Conservation (phyloP, 2,329 filamentous ascomycete species). For the Pseudogymnoascus sp. region DNA sequence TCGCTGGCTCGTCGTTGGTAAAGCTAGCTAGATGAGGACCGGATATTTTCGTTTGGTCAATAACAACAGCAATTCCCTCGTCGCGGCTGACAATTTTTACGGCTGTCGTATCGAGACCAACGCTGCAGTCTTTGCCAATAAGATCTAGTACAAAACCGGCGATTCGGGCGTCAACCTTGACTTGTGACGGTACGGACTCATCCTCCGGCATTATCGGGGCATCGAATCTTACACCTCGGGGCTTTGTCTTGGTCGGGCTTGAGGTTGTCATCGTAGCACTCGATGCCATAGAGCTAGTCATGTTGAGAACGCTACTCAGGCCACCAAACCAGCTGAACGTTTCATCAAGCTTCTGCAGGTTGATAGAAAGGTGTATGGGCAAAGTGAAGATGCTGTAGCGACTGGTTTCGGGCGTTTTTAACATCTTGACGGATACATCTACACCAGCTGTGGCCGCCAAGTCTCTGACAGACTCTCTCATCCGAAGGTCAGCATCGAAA, state of each 20-base stretch:
- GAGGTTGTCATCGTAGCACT: slow-evolving; percentile 47
- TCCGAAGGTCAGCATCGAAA: slow-evolving; percentile 49
- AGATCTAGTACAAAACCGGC: slow-evolving; percentile 70
- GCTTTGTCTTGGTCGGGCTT: slow-evolving; percentile 32
- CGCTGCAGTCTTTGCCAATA: slow-evolving; percentile 66
- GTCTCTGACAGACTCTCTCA: slow-evolving; percentile 52
- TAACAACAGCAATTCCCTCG: slow-evolving; percentile 61
- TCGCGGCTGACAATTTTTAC: slow-evolving; percentile 72
- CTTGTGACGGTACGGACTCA: slow-evolving; percentile 22
- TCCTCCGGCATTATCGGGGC: slow-evolving; percentile 30
- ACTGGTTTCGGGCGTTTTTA: slow-evolving; percentile 36
- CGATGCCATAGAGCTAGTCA: slow-evolving; percentile 76
- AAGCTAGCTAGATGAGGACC: slow-evolving; percentile 55
- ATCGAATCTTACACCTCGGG: slow-evolving; percentile 53
- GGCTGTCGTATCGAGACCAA: slow-evolving; percentile 68
- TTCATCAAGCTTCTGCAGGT: slow-evolving; percentile 76
- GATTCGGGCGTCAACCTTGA: slow-evolving; percentile 68
- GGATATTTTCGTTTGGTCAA: slow-evolving; percentile 66
- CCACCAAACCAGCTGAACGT: slow-evolving; percentile 85
- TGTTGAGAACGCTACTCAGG: slow-evolving; percentile 79
- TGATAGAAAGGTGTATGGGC: slow-evolving; percentile 66
- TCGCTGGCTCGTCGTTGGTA: slow-evolving; percentile 47
- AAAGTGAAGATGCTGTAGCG: slow-evolving; percentile 64
- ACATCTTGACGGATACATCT: slow-evolving; percentile 48
- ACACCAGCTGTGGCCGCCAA: slow-evolving; percentile 48